Percentiles rank a stretch among this genome's conserved stretches.
phyloP scores from a whole-genome alignment of 192 early-diverging fungal genomes.

The Rhizophlyctis rosea region DNA sequence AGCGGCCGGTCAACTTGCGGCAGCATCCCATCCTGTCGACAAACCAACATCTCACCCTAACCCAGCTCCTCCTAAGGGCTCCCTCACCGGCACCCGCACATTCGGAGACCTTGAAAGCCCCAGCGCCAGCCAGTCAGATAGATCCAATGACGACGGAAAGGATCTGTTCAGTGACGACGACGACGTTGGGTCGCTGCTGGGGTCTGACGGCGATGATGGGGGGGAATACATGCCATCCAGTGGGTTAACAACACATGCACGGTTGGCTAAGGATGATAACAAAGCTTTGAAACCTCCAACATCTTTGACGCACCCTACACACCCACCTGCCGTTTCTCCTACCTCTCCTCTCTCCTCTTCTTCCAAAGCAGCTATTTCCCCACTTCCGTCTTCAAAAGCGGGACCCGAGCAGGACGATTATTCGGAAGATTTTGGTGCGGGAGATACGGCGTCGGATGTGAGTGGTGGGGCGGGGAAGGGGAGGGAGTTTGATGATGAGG shows the following conservation, averaged over 20 bases:
- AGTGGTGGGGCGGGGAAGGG: background rate
- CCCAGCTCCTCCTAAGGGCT: no score
- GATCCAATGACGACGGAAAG: no score
- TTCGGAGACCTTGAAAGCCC: background rate
- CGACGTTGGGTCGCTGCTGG: background rate
- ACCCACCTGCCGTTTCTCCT: slow-evolving; percentile 1
- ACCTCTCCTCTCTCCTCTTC: background rate
- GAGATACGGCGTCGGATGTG: slow-evolving; percentile 37
- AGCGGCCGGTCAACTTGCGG: no score
- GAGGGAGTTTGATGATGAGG: no score
- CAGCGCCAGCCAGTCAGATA: no score
- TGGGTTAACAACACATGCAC: background rate
- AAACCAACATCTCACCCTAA: no score
- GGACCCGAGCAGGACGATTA: slow-evolving; percentile 19
- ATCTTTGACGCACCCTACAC: no score
- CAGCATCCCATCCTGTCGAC: no score
- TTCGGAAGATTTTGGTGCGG: slow-evolving; percentile 34
- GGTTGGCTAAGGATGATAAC: background rate
- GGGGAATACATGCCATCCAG: background rate
- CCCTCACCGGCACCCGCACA: background rate
- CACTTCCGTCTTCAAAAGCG: slow-evolving; percentile 1
- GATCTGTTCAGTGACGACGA: background rate
- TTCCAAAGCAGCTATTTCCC: background rate
- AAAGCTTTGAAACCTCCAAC: no score
- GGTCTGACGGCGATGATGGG: background rate